phyloP scores from a whole-genome alignment of 805 yeast genomes.

The Wickerhamiella nectarea region DNA sequence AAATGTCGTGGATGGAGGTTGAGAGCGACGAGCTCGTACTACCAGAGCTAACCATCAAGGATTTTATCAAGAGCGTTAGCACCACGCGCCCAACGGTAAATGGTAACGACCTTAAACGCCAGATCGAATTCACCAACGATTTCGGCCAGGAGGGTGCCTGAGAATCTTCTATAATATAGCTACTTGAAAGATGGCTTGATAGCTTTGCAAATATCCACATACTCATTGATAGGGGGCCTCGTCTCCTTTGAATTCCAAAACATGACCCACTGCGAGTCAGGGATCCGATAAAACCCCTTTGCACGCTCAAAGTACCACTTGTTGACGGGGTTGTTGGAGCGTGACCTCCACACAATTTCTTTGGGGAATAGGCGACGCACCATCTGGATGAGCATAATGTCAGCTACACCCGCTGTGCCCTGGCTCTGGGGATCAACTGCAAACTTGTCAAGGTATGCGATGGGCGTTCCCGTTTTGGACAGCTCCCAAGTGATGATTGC shows the following conservation, averaged over 20 bases:
- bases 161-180: conserved; percentile 2
- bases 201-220: conserved; percentile 38
- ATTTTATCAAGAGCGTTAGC: conserved; percentile 83
- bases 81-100: conserved; percentile 92
- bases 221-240: conserved; percentile 30
- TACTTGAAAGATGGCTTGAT: conserved; percentile 41
- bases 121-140: conserved; percentile 78
- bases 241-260: conserved; percentile 32
- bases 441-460: conserved; percentile 85
- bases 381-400: conserved; percentile 75
- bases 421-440: conserved; percentile 76
- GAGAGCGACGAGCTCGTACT: conserved; percentile 80
- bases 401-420: conserved; percentile 90
- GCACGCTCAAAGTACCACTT: conserved; percentile 96
- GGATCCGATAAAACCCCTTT: conserved; percentile 45
- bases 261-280: conserved; percentile 30
- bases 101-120: conserved; percentile 64
- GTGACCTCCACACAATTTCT: conserved; percentile 82
- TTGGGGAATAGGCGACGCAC: conserved; percentile 47
- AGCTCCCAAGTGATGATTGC: conserved; percentile 82
- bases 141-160: conserved; percentile 95
- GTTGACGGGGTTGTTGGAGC: conserved; percentile 77
- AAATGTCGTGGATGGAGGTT: conserved; percentile 87
- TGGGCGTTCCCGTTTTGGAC: conserved; percentile 26
- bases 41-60: conserved; percentile 80